These are phyloP conservation scores for Beta macrorhiza DNA, from an alignment of 179 eudicot genomes.

Conservation along the genomic window DNA sequence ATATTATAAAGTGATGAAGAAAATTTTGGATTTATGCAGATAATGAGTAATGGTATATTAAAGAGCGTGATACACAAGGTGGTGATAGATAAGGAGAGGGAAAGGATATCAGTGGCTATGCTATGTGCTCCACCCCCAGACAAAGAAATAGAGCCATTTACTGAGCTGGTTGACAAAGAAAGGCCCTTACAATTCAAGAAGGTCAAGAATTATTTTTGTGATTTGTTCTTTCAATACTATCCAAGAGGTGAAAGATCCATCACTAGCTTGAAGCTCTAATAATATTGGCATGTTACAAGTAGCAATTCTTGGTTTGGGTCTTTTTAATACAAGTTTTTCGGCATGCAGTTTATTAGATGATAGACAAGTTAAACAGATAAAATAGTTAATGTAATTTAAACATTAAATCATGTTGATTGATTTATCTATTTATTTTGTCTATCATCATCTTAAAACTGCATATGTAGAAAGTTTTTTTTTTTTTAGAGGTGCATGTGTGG, in stretches of 20 bases:
- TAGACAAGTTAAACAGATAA: no score
- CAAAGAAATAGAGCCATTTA: slow-evolving; percentile 38
- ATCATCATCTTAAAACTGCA: no score
- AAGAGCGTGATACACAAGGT: slow-evolving; percentile 32
- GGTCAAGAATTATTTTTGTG: slow-evolving; percentile 26
- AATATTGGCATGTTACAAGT: no score
- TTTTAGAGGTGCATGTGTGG: no score
- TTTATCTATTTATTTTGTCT: no score
- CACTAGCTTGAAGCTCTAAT: slow-evolving; percentile 9
- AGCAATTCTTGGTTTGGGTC: no score
- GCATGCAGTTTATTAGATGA: no score
- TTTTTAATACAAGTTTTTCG: no score
- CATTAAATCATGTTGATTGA: no score
- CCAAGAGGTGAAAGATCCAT: slow-evolving; percentile 20
- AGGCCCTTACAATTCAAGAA: slow-evolving; percentile 35
- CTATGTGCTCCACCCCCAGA: slow-evolving; percentile 28
- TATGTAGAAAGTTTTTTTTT: no score
- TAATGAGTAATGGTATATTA: slow-evolving; percentile 34
- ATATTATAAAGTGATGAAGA: neutral
- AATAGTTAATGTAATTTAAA: no score
- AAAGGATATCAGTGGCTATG: slow-evolving; percentile 24
- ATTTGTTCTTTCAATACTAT: slow-evolving; percentile 8
- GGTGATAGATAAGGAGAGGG: slow-evolving; percentile 23
- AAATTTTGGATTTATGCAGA: slow-evolving; percentile 13
- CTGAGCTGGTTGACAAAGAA: slow-evolving; percentile 33